Conservation (phyloP, 129 eudicot genomes). For the Flaveria brownii region DNA sequence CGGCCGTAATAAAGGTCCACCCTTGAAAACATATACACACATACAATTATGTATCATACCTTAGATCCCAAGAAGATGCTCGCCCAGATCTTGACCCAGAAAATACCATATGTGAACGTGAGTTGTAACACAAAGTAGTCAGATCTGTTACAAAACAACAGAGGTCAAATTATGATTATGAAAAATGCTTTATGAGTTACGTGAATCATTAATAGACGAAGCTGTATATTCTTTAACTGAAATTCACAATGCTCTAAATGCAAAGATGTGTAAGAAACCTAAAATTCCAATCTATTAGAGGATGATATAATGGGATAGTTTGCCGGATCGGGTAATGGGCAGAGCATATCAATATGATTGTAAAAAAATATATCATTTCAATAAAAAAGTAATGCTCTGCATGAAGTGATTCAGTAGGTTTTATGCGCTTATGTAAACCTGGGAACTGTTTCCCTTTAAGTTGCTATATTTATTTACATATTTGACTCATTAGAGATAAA, state of each 20-base stretch:
- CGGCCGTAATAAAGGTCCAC: too few relatives aligned
- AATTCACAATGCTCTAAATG: background rate
- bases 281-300: too few relatives aligned
- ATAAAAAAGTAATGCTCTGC: background rate
- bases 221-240: background rate
- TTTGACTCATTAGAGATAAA: background rate
- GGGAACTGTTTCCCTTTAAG: background rate
- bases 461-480: background rate
- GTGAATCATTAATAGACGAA: background rate
- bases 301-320: background rate
- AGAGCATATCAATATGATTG: background rate
- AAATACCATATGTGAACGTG: constrained; percentile 60
- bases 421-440: background rate
- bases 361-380: background rate
- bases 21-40: background rate
- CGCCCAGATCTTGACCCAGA: constrained; percentile 75
- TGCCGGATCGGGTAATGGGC: background rate
- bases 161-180: constrained; percentile 7
- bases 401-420: background rate
- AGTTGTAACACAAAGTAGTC: constrained; percentile 65
- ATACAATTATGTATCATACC: constrained; percentile 41
- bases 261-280: too few relatives aligned
- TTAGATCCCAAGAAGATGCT: constrained; percentile 81
- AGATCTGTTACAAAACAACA: constrained; percentile 44
- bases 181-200: constrained; percentile 18